Percentiles rank a stretch among this genome's conserved stretches.
phyloP scores from a whole-genome alignment of 306 rosid species.

The Ochetophila trinervis region DNA sequence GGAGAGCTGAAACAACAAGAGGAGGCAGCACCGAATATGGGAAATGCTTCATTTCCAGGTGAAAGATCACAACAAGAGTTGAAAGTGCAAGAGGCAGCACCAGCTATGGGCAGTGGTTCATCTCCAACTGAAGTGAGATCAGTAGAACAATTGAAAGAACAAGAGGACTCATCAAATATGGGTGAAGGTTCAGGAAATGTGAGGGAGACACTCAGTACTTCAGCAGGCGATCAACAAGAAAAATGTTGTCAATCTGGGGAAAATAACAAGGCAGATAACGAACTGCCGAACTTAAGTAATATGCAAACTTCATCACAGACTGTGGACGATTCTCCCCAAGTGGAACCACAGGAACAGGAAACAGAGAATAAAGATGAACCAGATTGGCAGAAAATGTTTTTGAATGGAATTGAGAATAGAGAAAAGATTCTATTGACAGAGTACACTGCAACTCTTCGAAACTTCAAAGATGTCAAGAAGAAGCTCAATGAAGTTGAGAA shows the following conservation, averaged over 20 bases:
- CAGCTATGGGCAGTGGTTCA: no score
- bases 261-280: background rate
- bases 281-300: slow-evolving; percentile 29
- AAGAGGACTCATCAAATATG: slow-evolving; percentile 22
- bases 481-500: slow-evolving; percentile 57
- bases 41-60: background rate
- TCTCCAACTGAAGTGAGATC: slow-evolving; percentile 7
- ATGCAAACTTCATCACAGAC: slow-evolving; percentile 23
- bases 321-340: slow-evolving; percentile 18
- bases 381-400: slow-evolving; percentile 69
- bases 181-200: slow-evolving; percentile 24
- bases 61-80: no score
- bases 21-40: slow-evolving; percentile 1
- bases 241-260: slow-evolving; percentile 16
- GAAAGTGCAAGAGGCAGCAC: no score
- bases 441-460: slow-evolving; percentile 79
- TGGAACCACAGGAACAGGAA: slow-evolving; percentile 27
- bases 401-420: slow-evolving; percentile 62
- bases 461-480: slow-evolving; percentile 79
- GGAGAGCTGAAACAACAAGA: slow-evolving; percentile 12
- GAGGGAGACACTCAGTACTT: slow-evolving; percentile 16
- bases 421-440: slow-evolving; percentile 63
- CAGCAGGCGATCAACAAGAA: slow-evolving; percentile 34
- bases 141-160: slow-evolving; percentile 22
- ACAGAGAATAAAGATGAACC: slow-evolving; percentile 55